Conservation (phyloP, 352 stramenopile species). For the Peronospora farinosa region DNA sequence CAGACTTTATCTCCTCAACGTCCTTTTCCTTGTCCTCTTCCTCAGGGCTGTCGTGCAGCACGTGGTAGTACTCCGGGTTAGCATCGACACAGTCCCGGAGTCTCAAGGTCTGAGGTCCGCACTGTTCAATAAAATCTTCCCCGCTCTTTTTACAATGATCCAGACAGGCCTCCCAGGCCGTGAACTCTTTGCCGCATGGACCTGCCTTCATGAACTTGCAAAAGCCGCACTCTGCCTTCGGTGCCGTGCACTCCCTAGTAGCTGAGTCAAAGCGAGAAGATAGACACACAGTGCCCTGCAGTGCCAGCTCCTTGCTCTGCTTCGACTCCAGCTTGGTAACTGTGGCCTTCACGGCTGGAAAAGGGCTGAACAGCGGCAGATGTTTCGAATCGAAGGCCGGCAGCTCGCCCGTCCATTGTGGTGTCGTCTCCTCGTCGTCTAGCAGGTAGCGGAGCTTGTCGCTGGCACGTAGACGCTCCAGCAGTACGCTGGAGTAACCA, state of each 20-base stretch:
- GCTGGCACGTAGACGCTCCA: constrained; percentile 64
- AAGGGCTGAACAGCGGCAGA: constrained; percentile 76
- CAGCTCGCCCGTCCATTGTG: constrained; percentile 57
- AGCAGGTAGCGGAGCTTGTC: constrained; percentile 54
- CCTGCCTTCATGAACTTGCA: constrained; percentile 89
- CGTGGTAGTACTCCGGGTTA: constrained; percentile 86
- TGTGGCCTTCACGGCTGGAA: constrained; percentile 45
- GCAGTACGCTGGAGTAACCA: constrained; percentile 63
- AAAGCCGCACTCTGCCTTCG: constrained; percentile 84
- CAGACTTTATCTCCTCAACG: background rate
- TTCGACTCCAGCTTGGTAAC: constrained; percentile 23
- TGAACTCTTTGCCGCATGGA: constrained; percentile 74
- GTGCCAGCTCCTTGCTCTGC: constrained; percentile 24
- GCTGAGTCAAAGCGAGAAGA: constrained; percentile 57
- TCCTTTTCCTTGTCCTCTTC: constrained; percentile 14
- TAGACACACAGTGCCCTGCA: constrained; percentile 62
- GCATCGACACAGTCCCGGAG: constrained; percentile 82
- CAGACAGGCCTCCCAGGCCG: constrained; percentile 77
- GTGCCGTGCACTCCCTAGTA: constrained; percentile 39
- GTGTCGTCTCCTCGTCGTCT: constrained; percentile 23
- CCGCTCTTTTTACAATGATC: constrained; percentile 65
- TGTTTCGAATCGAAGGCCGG: constrained; percentile 61
- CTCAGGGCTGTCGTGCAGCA: constrained; percentile 64
- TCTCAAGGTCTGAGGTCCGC: constrained; percentile 62
- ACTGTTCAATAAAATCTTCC: constrained; percentile 76